phyloP scores from a whole-genome alignment of 768 basidiomycete species.

The Fistulinella prunicolor region DNA sequence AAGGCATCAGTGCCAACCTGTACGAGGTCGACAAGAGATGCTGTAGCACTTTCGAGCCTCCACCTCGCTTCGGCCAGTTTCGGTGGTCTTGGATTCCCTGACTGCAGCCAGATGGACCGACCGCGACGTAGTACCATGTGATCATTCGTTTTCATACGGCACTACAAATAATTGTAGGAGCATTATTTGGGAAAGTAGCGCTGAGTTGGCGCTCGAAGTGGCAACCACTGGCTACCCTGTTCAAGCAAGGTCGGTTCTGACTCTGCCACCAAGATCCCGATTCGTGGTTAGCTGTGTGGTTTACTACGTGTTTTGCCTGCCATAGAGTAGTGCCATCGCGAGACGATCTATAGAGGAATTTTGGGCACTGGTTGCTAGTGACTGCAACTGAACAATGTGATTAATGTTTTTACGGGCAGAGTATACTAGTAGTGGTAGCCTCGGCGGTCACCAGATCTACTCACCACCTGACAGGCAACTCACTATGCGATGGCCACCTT shows the following conservation, averaged over 20 bases:
- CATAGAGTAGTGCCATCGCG: background rate
- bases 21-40: slow-evolving; percentile 59
- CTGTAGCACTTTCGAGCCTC: slow-evolving; percentile 58
- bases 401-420: background rate
- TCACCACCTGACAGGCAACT: background rate
- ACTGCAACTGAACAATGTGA: background rate
- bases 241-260: slow-evolving; percentile 12
- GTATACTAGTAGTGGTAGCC: too few relatives aligned
- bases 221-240: background rate
- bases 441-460: too few relatives aligned
- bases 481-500: slow-evolving; percentile 35
- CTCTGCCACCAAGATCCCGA: background rate
- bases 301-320: background rate
- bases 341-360: too few relatives aligned
- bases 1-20: slow-evolving; percentile 54
- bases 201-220: background rate
- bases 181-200: background rate
- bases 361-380: too few relatives aligned
- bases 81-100: slow-evolving; percentile 59
- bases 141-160: background rate
- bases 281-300: background rate
- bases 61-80: slow-evolving; percentile 63
- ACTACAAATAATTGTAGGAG: too few relatives aligned
- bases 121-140: slow-evolving; percentile 1
- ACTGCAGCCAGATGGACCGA: slow-evolving; percentile 37